These are phyloP conservation scores for Betula pendula DNA, from an alignment of 306 rosid species.

Conservation along the genomic window DNA sequence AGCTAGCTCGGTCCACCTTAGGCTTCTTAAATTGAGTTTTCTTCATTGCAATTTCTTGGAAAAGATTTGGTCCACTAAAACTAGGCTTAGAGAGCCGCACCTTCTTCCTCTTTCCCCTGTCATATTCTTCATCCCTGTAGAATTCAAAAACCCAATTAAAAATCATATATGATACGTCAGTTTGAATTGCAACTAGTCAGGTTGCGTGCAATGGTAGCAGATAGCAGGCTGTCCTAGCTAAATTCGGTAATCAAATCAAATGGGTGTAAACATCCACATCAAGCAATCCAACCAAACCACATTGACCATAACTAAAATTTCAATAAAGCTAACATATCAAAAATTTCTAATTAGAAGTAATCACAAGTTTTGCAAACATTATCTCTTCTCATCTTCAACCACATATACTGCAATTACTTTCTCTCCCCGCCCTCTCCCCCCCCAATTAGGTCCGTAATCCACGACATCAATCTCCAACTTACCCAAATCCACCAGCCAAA, in stretches of 20 bases:
- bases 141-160: slow-evolving; percentile 3
- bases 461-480: no score
- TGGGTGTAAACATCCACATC: not conserved
- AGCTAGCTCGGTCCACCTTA: slow-evolving; percentile 46
- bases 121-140: slow-evolving; percentile 92
- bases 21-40: slow-evolving; percentile 45
- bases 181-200: not conserved
- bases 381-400: not conserved
- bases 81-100: slow-evolving; percentile 44
- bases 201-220: not conserved
- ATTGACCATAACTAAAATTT: not conserved
- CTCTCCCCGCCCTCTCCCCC: no score
- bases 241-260: no score
- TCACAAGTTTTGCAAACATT: not conserved
- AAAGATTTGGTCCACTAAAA: slow-evolving; percentile 68
- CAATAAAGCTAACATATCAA: not conserved
- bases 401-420: no score
- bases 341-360: not conserved
- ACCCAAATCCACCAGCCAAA: no score
- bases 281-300: not conserved
- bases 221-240: no score
- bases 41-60: slow-evolving; percentile 65
- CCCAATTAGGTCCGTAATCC: no score
- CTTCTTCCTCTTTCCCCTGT: slow-evolving; percentile 84
- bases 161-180: not conserved